Evolutionary conservation across 2,329 filamentous ascomycete genomes (phyloP), one percentile per base, ranked within the genome.

Genomic region (Zalaria obscura): DNA sequence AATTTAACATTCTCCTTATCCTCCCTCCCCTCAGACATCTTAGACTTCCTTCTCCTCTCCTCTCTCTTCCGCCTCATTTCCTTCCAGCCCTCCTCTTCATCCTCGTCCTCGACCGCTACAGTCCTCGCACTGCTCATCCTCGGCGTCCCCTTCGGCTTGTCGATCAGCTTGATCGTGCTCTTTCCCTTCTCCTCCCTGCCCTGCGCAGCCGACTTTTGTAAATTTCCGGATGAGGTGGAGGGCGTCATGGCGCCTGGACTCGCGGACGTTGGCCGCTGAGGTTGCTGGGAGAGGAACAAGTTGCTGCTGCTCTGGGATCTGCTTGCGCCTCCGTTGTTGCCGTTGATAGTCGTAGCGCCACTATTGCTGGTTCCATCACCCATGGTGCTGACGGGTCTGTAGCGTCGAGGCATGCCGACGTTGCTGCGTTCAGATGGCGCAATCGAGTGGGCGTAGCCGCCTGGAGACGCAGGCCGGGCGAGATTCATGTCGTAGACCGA

Each of bases 371-470:
- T 40, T 29, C 44, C 40, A 25, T 34, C 40, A 36, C 49, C 40
- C 39, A 46, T 39, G 11, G 81, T 80, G 0, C 84, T 87, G 1
- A 96, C 89, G 1, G 91, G 87, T 36, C 91, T 76, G 63, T 98
- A 98, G 36, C 91, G 78, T 28, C 85, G 80, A 5, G 91, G 87
- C 40, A 93, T 72, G 10, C 91, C 91, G 46, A 95, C 69, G 58
- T 93, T 96, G 69, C 88, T 96, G 46, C 91, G 81, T 65, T 96
- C 91, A 4, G 86, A 94, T 1, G 91, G 91, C 2, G 91, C 89
- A 50, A 98, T 93, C 1, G 89, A 96, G 1, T 87, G 78, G 1
- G 87, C 75, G 61, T 96, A 96, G 5, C 76, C 78, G 40, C 62
- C 61, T 37, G 66, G 51, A 36, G 52, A 52, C 33, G 53, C 53